A percentile compares a stretch with the other conserved stretches of the same genome.
phyloP scores from a whole-genome alignment of 306 rosid species.

The Rosa persica region DNA sequence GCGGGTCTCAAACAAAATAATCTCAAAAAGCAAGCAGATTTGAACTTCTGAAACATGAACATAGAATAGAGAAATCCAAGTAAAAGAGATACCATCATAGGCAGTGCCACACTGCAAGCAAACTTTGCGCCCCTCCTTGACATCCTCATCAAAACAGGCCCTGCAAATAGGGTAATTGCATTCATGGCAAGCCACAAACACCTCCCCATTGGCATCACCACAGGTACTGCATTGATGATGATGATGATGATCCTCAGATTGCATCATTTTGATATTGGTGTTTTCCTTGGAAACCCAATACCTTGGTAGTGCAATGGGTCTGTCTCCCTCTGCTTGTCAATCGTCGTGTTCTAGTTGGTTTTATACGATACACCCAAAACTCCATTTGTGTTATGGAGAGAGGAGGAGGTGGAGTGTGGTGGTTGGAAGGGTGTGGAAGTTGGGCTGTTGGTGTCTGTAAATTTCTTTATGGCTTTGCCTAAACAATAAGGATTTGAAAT shows the following conservation, averaged over 20 bases:
- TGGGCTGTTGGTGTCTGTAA: conserved; percentile 63
- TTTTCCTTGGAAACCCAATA: conserved; percentile 14
- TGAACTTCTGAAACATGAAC: not conserved
- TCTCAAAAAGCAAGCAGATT: not conserved
- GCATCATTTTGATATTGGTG: conserved; percentile 60
- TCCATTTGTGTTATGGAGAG: conserved; percentile 26
- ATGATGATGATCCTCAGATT: conserved; percentile 56
- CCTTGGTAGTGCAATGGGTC: conserved; percentile 16
- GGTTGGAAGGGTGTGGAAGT: conserved; percentile 61
- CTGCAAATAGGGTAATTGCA: conserved; percentile 82
- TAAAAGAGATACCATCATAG: conserved; percentile 46
- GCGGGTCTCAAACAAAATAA: not conserved
- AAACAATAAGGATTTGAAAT: conserved; percentile 33
- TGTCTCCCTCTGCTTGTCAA: conserved; percentile 26
- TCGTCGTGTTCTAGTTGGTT: conserved; percentile 29
- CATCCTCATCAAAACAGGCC: conserved; percentile 66
- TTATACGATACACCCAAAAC: conserved; percentile 46
- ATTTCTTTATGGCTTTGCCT: conserved; percentile 12
- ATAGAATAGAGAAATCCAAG: conserved; percentile 6
- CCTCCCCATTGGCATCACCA: conserved; percentile 81
- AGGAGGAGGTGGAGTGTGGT: conserved; percentile 34
- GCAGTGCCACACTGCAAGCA: conserved; percentile 84
- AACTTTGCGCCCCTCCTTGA: conserved; percentile 70
- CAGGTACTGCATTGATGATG: conserved; percentile 69
- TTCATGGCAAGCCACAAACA: conserved; percentile 80